These are phyloP conservation scores for Candida gorgasii DNA, from an alignment of 805 yeast species.

Conservation along the genomic window DNA sequence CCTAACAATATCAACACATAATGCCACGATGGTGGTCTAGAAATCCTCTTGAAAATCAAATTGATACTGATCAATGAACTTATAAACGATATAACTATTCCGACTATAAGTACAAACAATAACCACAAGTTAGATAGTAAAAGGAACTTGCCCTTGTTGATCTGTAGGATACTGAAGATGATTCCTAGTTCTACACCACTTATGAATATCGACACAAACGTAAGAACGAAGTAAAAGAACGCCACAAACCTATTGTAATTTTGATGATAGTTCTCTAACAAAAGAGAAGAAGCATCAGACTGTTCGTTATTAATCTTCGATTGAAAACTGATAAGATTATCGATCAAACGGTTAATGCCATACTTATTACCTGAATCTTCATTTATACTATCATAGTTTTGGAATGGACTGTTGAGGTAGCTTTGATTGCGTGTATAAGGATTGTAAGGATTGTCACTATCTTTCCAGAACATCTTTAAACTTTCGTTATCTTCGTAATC, in stretches of 20 bases:
- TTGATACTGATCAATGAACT: conserved; percentile 37
- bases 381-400: conserved; percentile 3
- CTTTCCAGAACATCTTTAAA: conserved; percentile 17
- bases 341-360: conserved; percentile 6
- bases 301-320: conserved; percentile 3
- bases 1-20: conserved; percentile 12
- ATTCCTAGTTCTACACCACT: conserved; percentile 43
- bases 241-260: conserved; percentile 41
- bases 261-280: conserved; percentile 29
- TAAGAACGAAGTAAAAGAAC: conserved; percentile 30
- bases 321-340: conserved; percentile 9
- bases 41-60: conserved; percentile 32
- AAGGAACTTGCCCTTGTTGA: conserved; percentile 24
- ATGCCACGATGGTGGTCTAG: conserved; percentile 26
- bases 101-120: conserved; percentile 30
- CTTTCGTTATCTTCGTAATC: conserved; percentile 19
- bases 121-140: conserved; percentile 34
- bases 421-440: conserved; percentile 1
- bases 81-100: conserved; percentile 32
- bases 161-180: conserved; percentile 29
- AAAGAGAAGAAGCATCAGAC: conserved; percentile 32
- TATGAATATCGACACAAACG: conserved; percentile 36
- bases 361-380: neutral
- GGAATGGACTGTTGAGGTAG: conserved; percentile 3
- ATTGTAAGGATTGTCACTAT: conserved; percentile 8